Conservation (phyloP, 352 stramenopile species). For the Plasmopara muralis region DNA sequence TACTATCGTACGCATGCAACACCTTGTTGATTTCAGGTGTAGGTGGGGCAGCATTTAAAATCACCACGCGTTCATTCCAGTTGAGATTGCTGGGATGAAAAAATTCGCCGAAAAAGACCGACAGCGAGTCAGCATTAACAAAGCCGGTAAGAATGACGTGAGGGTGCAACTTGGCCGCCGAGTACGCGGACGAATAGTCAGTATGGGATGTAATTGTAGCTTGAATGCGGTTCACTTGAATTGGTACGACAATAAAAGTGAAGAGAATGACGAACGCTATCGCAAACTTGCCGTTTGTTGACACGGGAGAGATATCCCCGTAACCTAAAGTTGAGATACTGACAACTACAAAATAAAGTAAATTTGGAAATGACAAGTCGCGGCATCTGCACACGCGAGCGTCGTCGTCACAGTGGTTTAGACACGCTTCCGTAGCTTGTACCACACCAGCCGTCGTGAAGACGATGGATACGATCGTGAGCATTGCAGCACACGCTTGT, state of each 20-base stretch:
- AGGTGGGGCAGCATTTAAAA: conserved; percentile 58
- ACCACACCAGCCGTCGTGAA: conserved; percentile 61
- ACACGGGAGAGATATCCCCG: conserved; percentile 68
- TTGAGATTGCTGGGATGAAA: conserved; percentile 82
- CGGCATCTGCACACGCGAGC: conserved; percentile 37
- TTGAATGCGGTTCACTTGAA: conserved; percentile 71
- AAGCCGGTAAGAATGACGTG: conserved; percentile 72
- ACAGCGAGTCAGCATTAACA: conserved; percentile 54
- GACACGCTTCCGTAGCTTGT: conserved; percentile 61
- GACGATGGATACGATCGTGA: conserved; percentile 68
- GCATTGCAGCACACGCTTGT: conserved; percentile 47
- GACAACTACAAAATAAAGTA: conserved; percentile 80
- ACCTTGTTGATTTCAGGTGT: conserved; percentile 66
- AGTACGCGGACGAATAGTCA: conserved; percentile 72
- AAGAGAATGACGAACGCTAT: conserved; percentile 80
- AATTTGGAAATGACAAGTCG: conserved; percentile 59
- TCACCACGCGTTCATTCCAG: conserved; percentile 77
- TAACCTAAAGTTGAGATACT: conserved; percentile 83
- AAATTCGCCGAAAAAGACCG: conserved; percentile 74
- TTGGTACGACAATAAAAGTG: conserved; percentile 75
- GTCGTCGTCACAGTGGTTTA: conserved; percentile 18
- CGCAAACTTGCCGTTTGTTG: conserved; percentile 58
- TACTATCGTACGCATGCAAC: conserved; percentile 65
- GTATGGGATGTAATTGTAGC: conserved; percentile 74
- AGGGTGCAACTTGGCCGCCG: conserved; percentile 60